Percentiles rank a stretch among this genome's conserved stretches.
These are phyloP conservation scores for Cucumis hystrix DNA, from an alignment of 306 rosid genomes.

Conservation along the genomic window DNA sequence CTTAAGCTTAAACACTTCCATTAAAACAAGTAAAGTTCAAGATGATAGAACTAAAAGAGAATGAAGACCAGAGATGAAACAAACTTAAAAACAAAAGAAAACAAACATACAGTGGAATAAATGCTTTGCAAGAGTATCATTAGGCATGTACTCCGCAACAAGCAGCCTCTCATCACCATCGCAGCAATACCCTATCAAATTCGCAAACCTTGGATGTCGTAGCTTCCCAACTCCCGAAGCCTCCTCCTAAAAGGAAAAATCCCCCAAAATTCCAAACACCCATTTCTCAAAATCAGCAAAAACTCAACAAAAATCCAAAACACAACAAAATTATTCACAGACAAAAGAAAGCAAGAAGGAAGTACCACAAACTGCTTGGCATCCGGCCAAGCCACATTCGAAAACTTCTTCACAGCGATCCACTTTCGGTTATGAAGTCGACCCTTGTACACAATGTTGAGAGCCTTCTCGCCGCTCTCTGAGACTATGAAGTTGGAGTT, in stretches of 20 bases:
- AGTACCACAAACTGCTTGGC: slow-evolving; percentile 76
- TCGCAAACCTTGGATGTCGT: slow-evolving; percentile 73
- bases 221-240: slow-evolving; percentile 82
- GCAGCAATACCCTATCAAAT: slow-evolving; percentile 88
- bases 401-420: slow-evolving; percentile 96
- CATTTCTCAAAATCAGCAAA: background rate
- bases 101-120: slow-evolving; percentile 70
- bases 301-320: background rate
- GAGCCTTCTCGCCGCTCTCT: slow-evolving; percentile 87
- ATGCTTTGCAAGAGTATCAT: slow-evolving; percentile 96
- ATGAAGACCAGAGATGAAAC: background rate
- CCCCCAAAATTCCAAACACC: background rate
- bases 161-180: slow-evolving; percentile 94
- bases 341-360: background rate
- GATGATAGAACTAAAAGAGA: background rate
- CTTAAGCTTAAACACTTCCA: background rate
- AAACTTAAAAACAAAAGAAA: background rate
- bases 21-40: background rate
- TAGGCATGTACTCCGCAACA: slow-evolving; percentile 94
- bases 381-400: slow-evolving; percentile 91
- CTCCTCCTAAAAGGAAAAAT: slow-evolving; percentile 37
- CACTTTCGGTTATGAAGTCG: slow-evolving; percentile 53
- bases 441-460: slow-evolving; percentile 79
- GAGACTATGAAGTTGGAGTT: slow-evolving; percentile 71
- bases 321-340: background rate